Percentiles rank a stretch among this genome's conserved stretches.
Evolutionary conservation across 768 basidiomycete species (phyloP).

Genomic region (Leccinum truebloodii): DNA sequence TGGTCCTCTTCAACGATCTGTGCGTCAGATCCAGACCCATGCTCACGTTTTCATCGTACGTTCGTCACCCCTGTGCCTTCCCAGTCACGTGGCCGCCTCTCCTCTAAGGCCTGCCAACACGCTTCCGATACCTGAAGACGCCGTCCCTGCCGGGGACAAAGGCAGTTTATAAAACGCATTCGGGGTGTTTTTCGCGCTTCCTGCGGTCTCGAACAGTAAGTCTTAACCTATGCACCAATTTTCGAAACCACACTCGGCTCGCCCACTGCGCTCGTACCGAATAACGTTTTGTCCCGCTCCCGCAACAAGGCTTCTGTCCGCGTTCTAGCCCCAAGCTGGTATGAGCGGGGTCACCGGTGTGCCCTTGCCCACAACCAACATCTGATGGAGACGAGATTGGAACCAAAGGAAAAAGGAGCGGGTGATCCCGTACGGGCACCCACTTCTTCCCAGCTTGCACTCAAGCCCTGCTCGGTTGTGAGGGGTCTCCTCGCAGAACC

Average conservation of each 20-base stretch:
- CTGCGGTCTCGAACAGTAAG: too few species aligned
- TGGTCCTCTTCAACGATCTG: conserved; percentile 3
- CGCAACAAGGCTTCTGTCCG: too few species aligned
- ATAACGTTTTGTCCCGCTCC: too few species aligned
- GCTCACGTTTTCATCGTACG: conserved; percentile 13
- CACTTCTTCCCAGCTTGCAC: conserved; percentile 23
- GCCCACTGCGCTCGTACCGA: not conserved
- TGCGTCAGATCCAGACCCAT: conserved; percentile 23
- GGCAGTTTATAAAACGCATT: conserved; percentile 64
- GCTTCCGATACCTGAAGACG: too few species aligned
- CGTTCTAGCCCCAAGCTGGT: not conserved
- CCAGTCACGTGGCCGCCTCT: not conserved
- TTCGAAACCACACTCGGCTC: not conserved
- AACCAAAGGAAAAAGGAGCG: not conserved
- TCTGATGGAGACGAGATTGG: conserved; percentile 10
- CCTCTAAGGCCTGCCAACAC: too few species aligned
- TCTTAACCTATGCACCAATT: too few species aligned
- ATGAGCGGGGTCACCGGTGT: not conserved
- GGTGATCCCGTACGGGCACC: conserved; percentile 21
- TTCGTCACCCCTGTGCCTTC: not conserved
- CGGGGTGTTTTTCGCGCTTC: conserved; percentile 40
- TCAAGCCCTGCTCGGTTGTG: conserved; percentile 40
- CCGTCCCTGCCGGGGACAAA: conserved; percentile 9
- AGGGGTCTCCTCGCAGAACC: not conserved
- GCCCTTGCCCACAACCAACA: conserved; percentile 4